phyloP scores from a whole-genome alignment of 1,284 basidiomycete genomes.

The Ganoderma lucidum region DNA sequence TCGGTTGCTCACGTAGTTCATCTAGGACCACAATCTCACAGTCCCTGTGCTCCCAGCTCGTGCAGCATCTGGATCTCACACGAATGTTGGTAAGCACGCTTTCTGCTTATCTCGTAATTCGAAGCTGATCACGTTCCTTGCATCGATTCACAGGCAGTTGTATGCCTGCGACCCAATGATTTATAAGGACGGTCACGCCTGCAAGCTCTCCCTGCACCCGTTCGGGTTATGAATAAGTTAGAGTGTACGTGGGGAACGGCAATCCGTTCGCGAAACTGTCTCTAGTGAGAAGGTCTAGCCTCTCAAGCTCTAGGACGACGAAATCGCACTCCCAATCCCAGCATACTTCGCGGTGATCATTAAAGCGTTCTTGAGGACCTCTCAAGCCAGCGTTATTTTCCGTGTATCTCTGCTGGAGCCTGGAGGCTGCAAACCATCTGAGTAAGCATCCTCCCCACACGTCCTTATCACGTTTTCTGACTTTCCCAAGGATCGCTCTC shows the following conservation, averaged over 20 bases:
- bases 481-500: neutral
- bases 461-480: neutral
- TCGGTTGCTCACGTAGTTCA: neutral
- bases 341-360: neutral
- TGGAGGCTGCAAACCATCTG: neutral
- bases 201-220: too few relatives aligned
- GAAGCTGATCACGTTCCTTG: neutral
- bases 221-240: too few relatives aligned
- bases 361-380: too few relatives aligned
- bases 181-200: neutral
- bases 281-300: neutral
- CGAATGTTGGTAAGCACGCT: neutral
- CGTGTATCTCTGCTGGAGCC: neutral
- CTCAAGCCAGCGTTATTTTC: neutral
- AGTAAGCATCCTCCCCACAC: neutral
- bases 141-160: neutral
- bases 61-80: neutral
- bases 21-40: neutral
- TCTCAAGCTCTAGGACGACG: neutral
- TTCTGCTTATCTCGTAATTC: neutral
- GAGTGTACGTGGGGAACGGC: too few relatives aligned
- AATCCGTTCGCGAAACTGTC: neutral
- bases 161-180: neutral
- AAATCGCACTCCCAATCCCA: too few relatives aligned
- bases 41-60: neutral